Evolutionary conservation across 2,329 filamentous ascomycete species (phyloP).

Genomic region (Neobulgaria alba): DNA sequence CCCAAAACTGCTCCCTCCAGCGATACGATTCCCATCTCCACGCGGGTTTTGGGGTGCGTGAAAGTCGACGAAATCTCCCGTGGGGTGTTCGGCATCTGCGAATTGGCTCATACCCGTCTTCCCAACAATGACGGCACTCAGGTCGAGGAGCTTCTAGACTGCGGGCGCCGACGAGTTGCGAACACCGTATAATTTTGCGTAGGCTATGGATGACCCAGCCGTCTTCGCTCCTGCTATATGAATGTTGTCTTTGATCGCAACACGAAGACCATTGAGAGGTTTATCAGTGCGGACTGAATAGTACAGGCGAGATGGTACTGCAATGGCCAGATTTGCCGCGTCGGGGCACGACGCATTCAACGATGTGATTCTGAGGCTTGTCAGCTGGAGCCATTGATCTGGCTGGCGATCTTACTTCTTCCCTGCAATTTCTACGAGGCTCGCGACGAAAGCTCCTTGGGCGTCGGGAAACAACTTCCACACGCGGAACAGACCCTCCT

Average conservation of each 20-base stretch:
- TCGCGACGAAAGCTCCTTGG: too few relatives aligned
- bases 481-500: too few relatives aligned
- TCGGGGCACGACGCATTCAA: neutral
- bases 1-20: constrained; percentile 37
- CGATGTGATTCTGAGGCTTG: too few relatives aligned
- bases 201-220: constrained; percentile 46
- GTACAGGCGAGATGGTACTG: constrained; percentile 55
- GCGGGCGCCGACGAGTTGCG: constrained; percentile 38
- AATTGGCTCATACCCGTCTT: constrained; percentile 41
- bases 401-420: too few relatives aligned
- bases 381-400: too few relatives aligned
- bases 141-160: constrained; percentile 45
- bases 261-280: constrained; percentile 43
- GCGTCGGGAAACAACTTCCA: too few relatives aligned
- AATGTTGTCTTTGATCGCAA: constrained; percentile 54
- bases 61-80: constrained; percentile 38
- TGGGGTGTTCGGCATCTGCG: constrained; percentile 30
- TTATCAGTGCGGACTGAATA: neutral
- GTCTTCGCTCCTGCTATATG: constrained; percentile 46
- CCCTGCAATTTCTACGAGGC: too few relatives aligned
- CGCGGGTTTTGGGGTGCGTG: constrained; percentile 30
- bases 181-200: constrained; percentile 40
- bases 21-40: constrained; percentile 37
- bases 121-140: constrained; percentile 47
- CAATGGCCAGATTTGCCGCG: constrained; percentile 29